Conservation (phyloP, 108 stramenopile genomes). For the Cyclostephanos tholiformis region DNA sequence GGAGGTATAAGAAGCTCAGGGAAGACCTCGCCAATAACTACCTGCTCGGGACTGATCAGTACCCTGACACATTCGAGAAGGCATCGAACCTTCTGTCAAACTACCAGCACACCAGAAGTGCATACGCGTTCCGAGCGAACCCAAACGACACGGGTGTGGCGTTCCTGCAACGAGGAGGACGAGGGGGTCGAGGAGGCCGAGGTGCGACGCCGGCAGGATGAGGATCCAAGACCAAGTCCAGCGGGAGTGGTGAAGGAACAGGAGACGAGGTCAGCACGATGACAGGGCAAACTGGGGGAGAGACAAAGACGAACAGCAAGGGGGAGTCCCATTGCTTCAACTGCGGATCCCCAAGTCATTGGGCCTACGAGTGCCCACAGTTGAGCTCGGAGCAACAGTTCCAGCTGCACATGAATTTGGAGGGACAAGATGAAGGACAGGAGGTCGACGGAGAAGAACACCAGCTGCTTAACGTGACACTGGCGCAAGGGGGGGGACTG, state of each 20-base stretch:
- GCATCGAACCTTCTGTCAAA: slow-evolving; percentile 1
- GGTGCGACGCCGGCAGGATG: too few relatives aligned
- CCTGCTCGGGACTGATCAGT: slow-evolving; percentile 11
- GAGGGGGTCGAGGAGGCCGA: too few relatives aligned
- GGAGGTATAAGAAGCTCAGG: not conserved
- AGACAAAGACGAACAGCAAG: too few relatives aligned
- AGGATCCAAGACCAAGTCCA: not conserved
- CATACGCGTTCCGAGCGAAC: not conserved
- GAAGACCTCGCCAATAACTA: slow-evolving; percentile 12
- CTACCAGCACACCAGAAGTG: slow-evolving; percentile 1
- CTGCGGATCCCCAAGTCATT: not conserved
- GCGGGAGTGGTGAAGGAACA: too few relatives aligned
- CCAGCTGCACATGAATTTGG: not conserved
- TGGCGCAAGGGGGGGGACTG: not conserved
- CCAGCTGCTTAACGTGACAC: too few relatives aligned
- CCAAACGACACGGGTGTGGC: too few relatives aligned
- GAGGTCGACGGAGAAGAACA: not conserved
- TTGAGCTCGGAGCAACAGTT: not conserved
- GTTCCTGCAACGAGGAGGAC: too few relatives aligned
- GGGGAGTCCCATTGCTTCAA: too few relatives aligned
- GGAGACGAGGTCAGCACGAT: too few relatives aligned
- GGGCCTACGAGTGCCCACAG: not conserved
- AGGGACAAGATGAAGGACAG: not conserved
- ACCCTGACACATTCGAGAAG: slow-evolving; percentile 9
- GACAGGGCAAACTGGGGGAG: too few relatives aligned